Evolutionary conservation across 768 basidiomycete genomes (phyloP), one percentile per base, ranked within the genome.

Genomic region (Stropharia rugosoannulata): DNA sequence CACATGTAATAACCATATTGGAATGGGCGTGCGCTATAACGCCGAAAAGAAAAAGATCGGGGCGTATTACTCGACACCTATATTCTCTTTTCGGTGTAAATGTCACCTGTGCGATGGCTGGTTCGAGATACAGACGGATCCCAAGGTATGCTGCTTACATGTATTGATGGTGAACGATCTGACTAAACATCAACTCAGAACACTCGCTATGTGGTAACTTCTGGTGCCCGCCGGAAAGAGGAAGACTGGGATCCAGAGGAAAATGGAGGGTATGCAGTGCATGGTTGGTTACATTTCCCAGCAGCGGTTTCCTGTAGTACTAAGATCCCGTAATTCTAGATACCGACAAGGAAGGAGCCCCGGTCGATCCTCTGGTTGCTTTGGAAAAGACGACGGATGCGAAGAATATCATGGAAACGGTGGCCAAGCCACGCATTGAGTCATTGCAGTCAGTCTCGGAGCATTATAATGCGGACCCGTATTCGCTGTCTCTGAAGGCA

Each of bases 1-100:
- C 35, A 89, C 89, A 73, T 99, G 96, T 74, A 87, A 95, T 70
- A 89, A 90, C 62, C 97, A 98, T 74, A 93, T 99, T 49, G 97
- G 97, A 10, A 97, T 97, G 84, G 97, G 97, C 19, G 97, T 99
- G 1, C 90, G 97, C n/a, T 99, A 98, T 78, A 99, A 99, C 62
- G 97, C 97, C 0, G 95, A 98, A 72, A 99, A 99, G 83, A 90
- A 90, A 77, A 98, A 96, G 71, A 83, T 98, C 35, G 97, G 97
- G 12, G 85, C 83, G 55, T 99, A 99, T 72, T 94, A 89, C 67
- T 92, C 93, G 5, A 98, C 95, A 0, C 91, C 95, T 9, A 98
- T 99, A 52, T 98, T 77, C 68, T 90, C 88, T 5, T 99, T 99
- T 70, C 82, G 95, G 44, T 98, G 97, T 73, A 99, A 99, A 81